phyloP scores from a whole-genome alignment of 2,329 filamentous ascomycete genomes.

The Periconia sp. region DNA sequence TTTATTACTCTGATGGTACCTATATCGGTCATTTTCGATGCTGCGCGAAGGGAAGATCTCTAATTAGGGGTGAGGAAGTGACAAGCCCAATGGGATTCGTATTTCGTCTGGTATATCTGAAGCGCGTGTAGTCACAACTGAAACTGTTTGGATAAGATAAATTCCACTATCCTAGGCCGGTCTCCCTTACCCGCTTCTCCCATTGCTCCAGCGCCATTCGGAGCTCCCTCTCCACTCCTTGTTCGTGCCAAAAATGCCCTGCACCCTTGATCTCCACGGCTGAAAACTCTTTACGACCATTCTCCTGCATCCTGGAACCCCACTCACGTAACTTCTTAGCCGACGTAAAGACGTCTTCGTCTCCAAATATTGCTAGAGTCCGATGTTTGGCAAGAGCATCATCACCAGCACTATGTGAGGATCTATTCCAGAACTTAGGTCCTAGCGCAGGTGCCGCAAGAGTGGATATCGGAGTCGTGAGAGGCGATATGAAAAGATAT shows the following conservation, averaged over 20 bases:
- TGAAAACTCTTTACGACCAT: slow-evolving; percentile 39
- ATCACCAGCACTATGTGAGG: slow-evolving; percentile 11
- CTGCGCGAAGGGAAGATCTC: too few species aligned
- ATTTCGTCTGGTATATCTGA: too few species aligned
- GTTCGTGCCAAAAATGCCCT: slow-evolving; percentile 59
- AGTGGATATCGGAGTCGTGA: slow-evolving; percentile 51
- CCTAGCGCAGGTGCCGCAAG: slow-evolving; percentile 40
- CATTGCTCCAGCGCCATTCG: slow-evolving; percentile 49
- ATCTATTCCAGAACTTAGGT: slow-evolving; percentile 33
- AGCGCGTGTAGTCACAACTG: background rate
- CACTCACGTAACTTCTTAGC: slow-evolving; percentile 70
- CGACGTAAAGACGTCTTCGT: slow-evolving; percentile 75
- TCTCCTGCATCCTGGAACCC: slow-evolving; percentile 60
- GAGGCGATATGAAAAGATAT: slow-evolving; percentile 56
- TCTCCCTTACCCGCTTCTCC: slow-evolving; percentile 31
- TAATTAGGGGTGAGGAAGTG: too few species aligned
- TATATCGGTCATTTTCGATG: too few species aligned
- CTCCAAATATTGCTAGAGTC: slow-evolving; percentile 76
- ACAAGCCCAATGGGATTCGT: too few species aligned
- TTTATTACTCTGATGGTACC: too few species aligned
- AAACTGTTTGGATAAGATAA: too few species aligned
- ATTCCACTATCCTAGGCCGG: too few species aligned
- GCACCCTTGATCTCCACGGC: slow-evolving; percentile 55
- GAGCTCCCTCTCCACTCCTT: slow-evolving; percentile 47
- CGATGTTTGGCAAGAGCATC: slow-evolving; percentile 31